Evolutionary conservation across 352 stramenopile species (phyloP), one percentile per base, ranked within the genome.

Genomic region (Phytopythium oedochilum): DNA sequence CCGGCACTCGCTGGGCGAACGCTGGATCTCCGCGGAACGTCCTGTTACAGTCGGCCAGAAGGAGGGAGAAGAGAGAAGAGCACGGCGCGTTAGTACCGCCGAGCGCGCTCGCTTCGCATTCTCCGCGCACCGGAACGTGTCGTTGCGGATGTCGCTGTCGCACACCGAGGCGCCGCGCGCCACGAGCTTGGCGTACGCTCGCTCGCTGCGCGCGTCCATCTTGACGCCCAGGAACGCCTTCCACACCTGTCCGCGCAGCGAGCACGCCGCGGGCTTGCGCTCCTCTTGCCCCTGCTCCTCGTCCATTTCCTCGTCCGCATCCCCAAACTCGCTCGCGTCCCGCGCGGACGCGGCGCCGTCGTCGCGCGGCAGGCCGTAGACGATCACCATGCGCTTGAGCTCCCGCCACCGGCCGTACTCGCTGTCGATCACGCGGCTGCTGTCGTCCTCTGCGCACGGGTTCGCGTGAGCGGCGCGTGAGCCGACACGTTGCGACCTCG

Each of bases 131-230:
- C 88, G 79, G 55, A 97, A 97, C 17, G 89, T 97, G 60, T 97
- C 90, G 59, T 97, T 96, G 20, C 86, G 76, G 53, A 97, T 97
- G 40, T 97, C 88, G 20, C 59, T 75, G 52, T 96, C 88, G 43
- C 84, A 91, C 22, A 78, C 66, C 4, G 84, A 95, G 9, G 90
- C 83, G 12, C 90, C 90, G 23, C 79, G 68, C 7, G 61, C 70
- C 23, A 94, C 80, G 12, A 97, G 68, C 17, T 78, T 57, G 12
- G 65, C 44, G 63, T 97, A 97, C 45, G 77, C 68, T 14, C 25
- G 18, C 20, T 61, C 69, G 32, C 69, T 75, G 36, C 86, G 70
- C 17, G 79, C 74, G 40, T 85, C 72, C 17, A 63, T 63, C 35
- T 90, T 68, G 11, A 95, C 86, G 1, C 89, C 88, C 3, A 97